Base-by-base conservation (phyloP, 208 protist genomes). In the Leishmania amazonensis region DNA sequence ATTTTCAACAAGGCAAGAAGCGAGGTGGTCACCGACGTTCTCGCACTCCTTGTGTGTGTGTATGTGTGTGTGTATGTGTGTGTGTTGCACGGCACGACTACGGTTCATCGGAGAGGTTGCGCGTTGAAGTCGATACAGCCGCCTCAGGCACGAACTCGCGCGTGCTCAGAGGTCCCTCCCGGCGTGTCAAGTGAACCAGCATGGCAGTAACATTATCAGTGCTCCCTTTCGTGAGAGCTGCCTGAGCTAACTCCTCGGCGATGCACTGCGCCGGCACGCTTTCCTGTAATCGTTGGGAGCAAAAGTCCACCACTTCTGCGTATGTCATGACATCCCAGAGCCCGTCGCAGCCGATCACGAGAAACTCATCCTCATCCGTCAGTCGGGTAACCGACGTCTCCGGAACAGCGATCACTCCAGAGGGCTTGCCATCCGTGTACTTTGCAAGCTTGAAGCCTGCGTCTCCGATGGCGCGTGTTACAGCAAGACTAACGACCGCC, bases 401-500 rank as follows among this genome's bases (percentile, higher is more conserved):
- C 21, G 95, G 93, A 45, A 90, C 89, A 11, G 91, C 91, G 71
- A 96, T 96, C 54, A 98, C 88, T 15, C 91, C 93, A 19, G 92
- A 96, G 9, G 88, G 89, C 79, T 94, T 95, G 19, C 91, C 93
- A 76, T 96, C 90, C 4, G 95, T 95, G 84, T 93, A 96, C 78
- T 94, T 88, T 21, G 90, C 89, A 75, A 96, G 84, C 85, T 98
- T 98, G 83, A 98, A 99, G 38, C 87, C 91, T 47, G 97, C 97
- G 87, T 99, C 98, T n/a, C 98, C 98, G 78, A 99, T 96, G 31
- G 97, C 97, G 51, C 98, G 92, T 2, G 94, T 98, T 47, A 99
- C 90, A 53, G 95, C 97, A 21, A 99, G 88, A 84, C 91, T 98
- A 53, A 96, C 86, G 13, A 98, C 89, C 42, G 89, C 90, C 38